phyloP scores from a whole-genome alignment of 306 rosid genomes.

The Glycyrrhiza uralensis region DNA sequence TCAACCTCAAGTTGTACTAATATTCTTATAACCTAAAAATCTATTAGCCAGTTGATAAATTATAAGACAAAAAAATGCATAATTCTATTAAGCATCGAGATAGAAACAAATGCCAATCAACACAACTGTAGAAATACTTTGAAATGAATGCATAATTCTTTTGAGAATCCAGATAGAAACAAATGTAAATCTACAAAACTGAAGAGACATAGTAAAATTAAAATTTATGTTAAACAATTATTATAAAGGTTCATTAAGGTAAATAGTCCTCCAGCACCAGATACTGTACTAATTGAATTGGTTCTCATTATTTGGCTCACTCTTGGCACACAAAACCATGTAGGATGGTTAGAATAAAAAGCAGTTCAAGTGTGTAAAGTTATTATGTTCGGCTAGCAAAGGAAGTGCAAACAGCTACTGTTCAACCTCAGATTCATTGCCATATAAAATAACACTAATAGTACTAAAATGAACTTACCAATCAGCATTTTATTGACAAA shows the following conservation, averaged over 20 bases:
- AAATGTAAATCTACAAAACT: too few species aligned
- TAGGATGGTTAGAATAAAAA: background rate
- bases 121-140: background rate
- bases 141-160: background rate
- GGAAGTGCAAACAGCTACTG: background rate
- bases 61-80: background rate
- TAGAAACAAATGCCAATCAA: background rate
- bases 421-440: background rate
- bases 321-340: background rate
- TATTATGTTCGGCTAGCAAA: background rate
- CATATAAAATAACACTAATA: background rate
- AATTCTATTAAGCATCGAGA: background rate
- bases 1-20: background rate
- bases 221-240: too few species aligned
- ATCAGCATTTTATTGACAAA: constrained; percentile 34
- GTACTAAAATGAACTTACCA: background rate
- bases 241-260: too few species aligned
- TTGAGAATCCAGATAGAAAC: too few species aligned
- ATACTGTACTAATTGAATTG: background rate
- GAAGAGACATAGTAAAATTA: too few species aligned
- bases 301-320: background rate
- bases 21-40: background rate
- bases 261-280: background rate
- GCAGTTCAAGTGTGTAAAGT: background rate
- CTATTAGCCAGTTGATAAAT: background rate